These are phyloP conservation scores for Eucalyptus caleyi DNA, from an alignment of 345 rosid genomes.

Conservation along the genomic window DNA sequence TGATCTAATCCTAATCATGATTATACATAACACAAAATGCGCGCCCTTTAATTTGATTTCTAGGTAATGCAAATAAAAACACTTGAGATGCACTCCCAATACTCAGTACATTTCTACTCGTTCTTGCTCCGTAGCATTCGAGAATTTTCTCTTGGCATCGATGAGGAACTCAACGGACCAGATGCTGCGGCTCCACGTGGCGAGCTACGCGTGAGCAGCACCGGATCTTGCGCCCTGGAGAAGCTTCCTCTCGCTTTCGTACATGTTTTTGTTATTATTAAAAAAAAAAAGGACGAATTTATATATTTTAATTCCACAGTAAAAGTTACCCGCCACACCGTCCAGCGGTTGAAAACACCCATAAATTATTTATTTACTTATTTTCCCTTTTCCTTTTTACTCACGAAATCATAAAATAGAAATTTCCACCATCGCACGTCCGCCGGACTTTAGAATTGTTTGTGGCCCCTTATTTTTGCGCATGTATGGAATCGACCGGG, in stretches of 20 bases:
- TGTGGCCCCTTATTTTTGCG: background rate
- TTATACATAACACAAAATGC: rapidly evolving
- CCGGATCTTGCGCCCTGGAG: background rate
- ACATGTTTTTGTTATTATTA: background rate
- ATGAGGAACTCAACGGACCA: background rate
- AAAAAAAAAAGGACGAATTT: background rate
- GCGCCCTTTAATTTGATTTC: background rate
- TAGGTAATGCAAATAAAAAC: background rate
- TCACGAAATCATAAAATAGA: background rate
- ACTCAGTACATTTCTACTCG: background rate
- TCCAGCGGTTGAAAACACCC: background rate
- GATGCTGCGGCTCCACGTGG: background rate
- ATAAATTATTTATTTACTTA: background rate
- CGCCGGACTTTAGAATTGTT: background rate
- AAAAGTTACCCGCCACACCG: background rate
- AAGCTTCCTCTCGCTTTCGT: background rate
- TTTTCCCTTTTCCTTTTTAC: rapidly evolving
- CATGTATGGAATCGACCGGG: background rate
- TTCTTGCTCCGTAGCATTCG: background rate
- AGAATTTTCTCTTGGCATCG: background rate
- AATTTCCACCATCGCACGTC: background rate
- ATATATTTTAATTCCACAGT: background rate
- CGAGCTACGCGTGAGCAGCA: background rate
- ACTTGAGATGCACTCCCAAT: background rate
- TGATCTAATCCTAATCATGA: rapidly evolving